Evolutionary conservation across 2,329 filamentous ascomycete genomes (phyloP), one percentile per base, ranked within the genome.

Genomic region (Diaporthe caulivora): DNA sequence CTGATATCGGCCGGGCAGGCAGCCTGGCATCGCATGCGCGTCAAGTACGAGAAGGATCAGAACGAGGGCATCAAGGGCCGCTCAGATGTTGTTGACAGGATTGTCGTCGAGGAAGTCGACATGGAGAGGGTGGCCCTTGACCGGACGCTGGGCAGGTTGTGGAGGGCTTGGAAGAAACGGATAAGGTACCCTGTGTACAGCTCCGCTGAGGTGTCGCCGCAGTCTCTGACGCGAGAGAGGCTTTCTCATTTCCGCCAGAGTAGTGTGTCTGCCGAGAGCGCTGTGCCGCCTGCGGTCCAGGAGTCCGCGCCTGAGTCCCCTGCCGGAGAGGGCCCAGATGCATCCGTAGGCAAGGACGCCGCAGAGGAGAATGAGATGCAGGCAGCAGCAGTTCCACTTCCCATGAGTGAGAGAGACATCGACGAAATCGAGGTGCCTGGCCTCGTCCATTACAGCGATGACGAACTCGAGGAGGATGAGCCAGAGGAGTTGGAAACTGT

Each of bases 101-200:
- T 97, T 70, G 86, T 95, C n/a, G 92, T 99, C 34, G 94, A 97
- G 79, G 96, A 98, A 79, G 86, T 91, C 71, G 97, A 99, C 80
- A 94, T 98, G 88, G 97, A 98, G 80, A 94, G 95, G 77, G 90
- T 98, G 76, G 96, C 96, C 10, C 87, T 98, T 74, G 97, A 98
- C 80, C 90, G 95, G 72, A 95, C 94, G 2, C 86, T 99, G 1
- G 97, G 97, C 26, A 89, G 95, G 64, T 86, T 98, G 55, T 99
- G 97, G 97, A 91, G 97, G 78, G 93, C 94, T 34, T 99, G 97
- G 97, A 95, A 97, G 84, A 98, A 98, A 85, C 91, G 93, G 75
- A 88, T 94, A 77, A 90, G 94, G 73, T 87, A 88, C 9, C 89
- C 90, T 0, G 81, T 80, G 34, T 82, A 85, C 44, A 86, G 87